Evolutionary conservation across 169 alveolate genomes (phyloP), one percentile per base, ranked within the genome.

Genomic region (Cytauxzoon felis): DNA sequence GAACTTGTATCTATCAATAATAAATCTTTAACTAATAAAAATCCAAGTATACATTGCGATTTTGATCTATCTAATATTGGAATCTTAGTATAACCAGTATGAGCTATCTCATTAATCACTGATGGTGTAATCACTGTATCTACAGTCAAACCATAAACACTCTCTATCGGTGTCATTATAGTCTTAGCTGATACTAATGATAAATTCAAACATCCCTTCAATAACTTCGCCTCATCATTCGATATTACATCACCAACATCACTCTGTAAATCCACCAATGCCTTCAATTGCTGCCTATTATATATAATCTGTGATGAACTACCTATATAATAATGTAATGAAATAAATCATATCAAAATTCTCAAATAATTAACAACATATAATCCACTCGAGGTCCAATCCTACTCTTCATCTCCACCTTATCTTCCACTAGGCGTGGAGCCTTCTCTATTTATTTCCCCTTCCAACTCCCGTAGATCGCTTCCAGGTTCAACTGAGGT

Each of bases 211-310:
- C 87, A 81, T 23, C 88, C 83, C 33, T 69, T 84, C 16, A 85
- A 78, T 43, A 85, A 67, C 38, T 80, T 85, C 5, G 87, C 87
- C 54, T 85, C 91, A 7, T 85, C 89, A 6, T 58, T 70, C 18
- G 75, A 78, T 13, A 85, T 47, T 13, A 80, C 87, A 27, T 75
- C 59, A 1, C 88, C 87, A 32, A 66, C 68, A 34, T 72, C 82
- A 8, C 53, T 65, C 52, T 85, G 91, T 73, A 85, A 48, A 40
- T 80, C 91, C n/a, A 85, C 87, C 16, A 85, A 41, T 2, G 91
- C 91, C 58, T 79, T 85, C 50, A 79, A 56, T 43, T 85, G 84
- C 52, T 85, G 82, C 38, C 78, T 69, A 33, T 57, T 68, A 60
- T 85, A 85, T 0, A 84, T 61, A 34, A 63, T 79, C 29, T 76